These are phyloP conservation scores for Angomonas desouzai DNA, from an alignment of 208 protist species.

Conservation along the genomic window DNA sequence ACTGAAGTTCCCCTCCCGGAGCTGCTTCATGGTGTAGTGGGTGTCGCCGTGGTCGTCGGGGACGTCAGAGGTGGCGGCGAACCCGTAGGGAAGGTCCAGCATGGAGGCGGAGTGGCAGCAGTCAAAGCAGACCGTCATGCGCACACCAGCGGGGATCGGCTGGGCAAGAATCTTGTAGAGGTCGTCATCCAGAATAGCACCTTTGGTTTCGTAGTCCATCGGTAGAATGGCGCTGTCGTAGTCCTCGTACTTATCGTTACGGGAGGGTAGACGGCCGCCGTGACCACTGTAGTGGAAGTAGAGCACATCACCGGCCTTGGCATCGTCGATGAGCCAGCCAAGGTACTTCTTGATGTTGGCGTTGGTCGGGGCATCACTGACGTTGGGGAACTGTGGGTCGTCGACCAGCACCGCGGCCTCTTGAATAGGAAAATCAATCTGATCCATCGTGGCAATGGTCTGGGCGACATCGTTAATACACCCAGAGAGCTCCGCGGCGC, in stretches of 20 bases:
- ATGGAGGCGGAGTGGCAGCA: conserved; percentile 91
- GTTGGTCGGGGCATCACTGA: conserved; percentile 67
- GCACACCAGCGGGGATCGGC: conserved; percentile 64
- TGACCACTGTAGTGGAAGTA: conserved; percentile 91
- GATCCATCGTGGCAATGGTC: conserved; percentile 75
- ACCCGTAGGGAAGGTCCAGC: conserved; percentile 87
- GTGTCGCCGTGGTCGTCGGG: conserved; percentile 11
- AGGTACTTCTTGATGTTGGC: conserved; percentile 85
- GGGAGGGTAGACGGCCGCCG: conserved; percentile 56
- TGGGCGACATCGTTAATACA: conserved; percentile 86
- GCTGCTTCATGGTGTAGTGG: conserved; percentile 49
- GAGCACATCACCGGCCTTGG: conserved; percentile 80
- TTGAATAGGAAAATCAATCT: conserved; percentile 73
- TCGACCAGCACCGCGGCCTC: conserved; percentile 86
- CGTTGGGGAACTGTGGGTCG: conserved; percentile 66
- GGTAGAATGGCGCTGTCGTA: conserved; percentile 84
- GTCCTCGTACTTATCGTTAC: conserved; percentile 50
- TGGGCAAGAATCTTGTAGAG: conserved; percentile 74
- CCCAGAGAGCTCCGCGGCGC: conserved; percentile 47
- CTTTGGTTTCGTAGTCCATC: conserved; percentile 56
- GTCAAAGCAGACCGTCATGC: conserved; percentile 91
- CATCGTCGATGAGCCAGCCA: conserved; percentile 73
- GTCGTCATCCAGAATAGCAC: conserved; percentile 87
- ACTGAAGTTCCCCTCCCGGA: conserved; percentile 68
- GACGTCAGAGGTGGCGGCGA: conserved; percentile 26